Conservation (phyloP, 2,329 filamentous ascomycete genomes). For the Keithomyces neogunnii region DNA sequence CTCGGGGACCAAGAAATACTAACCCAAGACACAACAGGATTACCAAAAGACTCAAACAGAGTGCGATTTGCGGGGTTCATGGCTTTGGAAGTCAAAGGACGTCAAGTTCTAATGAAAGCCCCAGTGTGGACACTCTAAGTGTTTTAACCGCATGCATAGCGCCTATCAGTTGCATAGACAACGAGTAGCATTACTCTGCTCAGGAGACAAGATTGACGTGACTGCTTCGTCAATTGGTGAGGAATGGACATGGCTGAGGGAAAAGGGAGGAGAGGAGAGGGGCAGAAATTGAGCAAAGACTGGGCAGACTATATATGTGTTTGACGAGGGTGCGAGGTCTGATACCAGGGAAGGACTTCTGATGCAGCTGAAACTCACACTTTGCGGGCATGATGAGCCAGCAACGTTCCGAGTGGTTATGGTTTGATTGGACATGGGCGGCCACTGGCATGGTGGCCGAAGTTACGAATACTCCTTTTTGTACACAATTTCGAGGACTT, state of each 20-base stretch:
- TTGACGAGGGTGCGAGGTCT: neutral
- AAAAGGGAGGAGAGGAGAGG: neutral
- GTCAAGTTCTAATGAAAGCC: conserved; percentile 67
- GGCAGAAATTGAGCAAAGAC: neutral
- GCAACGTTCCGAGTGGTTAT: neutral
- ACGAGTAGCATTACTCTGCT: neutral
- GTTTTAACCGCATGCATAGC: neutral
- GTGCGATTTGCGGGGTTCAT: conserved; percentile 72
- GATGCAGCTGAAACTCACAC: neutral
- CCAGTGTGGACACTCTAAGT: conserved; percentile 56
- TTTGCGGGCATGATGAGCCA: neutral
- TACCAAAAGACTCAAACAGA: conserved; percentile 40
- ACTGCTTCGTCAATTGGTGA: neutral
- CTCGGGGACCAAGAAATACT: conserved; percentile 24
- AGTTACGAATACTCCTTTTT: neutral
- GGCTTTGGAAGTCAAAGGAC: conserved; percentile 64
- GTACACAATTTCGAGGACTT: neutral
- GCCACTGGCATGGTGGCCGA: neutral
- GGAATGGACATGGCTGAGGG: neutral
- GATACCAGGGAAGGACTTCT: neutral
- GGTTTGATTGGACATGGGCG: neutral
- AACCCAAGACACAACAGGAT: conserved; percentile 28
- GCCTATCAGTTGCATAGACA: neutral
- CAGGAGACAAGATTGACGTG: neutral
- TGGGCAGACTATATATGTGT: neutral